A percentile compares a stretch with the other conserved stretches of the same genome.
Conservation (phyloP, 2,329 filamentous ascomycete genomes). For the Gyromitra esculenta region DNA sequence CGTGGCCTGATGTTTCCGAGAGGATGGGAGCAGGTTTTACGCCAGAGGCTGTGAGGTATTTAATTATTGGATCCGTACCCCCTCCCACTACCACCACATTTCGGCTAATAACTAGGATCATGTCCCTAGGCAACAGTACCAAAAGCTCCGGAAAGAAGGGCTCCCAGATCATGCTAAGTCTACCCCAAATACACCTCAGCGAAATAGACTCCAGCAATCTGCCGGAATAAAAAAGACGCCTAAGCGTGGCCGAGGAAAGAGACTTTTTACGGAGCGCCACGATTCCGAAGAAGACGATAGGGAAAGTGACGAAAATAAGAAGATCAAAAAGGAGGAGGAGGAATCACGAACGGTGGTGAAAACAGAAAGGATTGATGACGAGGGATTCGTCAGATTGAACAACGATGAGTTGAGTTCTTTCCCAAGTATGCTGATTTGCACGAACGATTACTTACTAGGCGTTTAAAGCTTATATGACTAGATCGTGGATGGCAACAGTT, state of each 20-base stretch:
- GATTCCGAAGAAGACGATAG: conserved; percentile 14
- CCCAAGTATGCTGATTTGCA: not conserved
- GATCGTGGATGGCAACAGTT: not conserved
- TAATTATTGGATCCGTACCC: not conserved
- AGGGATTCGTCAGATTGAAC: conserved; percentile 52
- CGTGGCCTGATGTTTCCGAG: conserved; percentile 55
- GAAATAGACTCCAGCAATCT: conserved; percentile 4
- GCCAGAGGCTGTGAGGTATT: conserved; percentile 53
- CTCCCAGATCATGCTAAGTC: not conserved
- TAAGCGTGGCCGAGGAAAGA: conserved; percentile 1
- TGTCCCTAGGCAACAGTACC: conserved; percentile 54
- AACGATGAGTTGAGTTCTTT: conserved; percentile 53
- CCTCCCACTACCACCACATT: not conserved
- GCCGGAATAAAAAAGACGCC: conserved; percentile 17
- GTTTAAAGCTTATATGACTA: conserved; percentile 25
- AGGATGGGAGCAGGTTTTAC: conserved; percentile 55
- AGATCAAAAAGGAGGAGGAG: conserved; percentile 25
- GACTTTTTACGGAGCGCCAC: conserved; percentile 2
- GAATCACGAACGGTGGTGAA: conserved; percentile 37
- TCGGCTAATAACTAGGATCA: not conserved
- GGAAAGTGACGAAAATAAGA: conserved; percentile 7
- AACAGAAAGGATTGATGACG: conserved; percentile 46
- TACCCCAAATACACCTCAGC: conserved; percentile 33
- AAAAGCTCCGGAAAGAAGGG: conserved; percentile 53
- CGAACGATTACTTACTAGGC: not conserved